phyloP scores from a whole-genome alignment of 805 yeast species.

The Candida qinlingensis region DNA sequence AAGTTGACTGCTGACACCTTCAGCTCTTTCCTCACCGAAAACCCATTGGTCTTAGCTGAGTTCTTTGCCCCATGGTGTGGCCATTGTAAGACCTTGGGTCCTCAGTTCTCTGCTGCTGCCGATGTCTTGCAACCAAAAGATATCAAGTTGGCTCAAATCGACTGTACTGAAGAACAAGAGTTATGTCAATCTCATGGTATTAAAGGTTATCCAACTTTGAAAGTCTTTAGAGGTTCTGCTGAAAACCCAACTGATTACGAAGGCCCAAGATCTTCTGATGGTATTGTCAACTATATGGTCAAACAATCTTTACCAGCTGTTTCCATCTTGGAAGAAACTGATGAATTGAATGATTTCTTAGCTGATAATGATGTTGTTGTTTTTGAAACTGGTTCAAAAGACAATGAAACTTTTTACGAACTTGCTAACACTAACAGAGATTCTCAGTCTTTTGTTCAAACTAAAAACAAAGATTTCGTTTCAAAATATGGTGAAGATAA shows the following conservation, averaged over 20 bases:
- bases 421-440: constrained; percentile 66
- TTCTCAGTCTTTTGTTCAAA: constrained; percentile 53
- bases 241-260: constrained; percentile 56
- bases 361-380: constrained; percentile 42
- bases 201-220: constrained; percentile 81
- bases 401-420: constrained; percentile 52
- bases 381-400: constrained; percentile 45
- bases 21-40: constrained; percentile 55
- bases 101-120: constrained; percentile 73
- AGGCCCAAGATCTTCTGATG: constrained; percentile 80
- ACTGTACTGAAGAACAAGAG: constrained; percentile 74
- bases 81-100: constrained; percentile 85
- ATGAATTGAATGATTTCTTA: constrained; percentile 46
- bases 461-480: constrained; percentile 31
- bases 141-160: constrained; percentile 75
- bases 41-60: constrained; percentile 80
- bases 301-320: constrained; percentile 81
- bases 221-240: constrained; percentile 53
- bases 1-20: constrained; percentile 66
- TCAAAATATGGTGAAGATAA: constrained; percentile 30
- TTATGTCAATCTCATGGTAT: constrained; percentile 64
- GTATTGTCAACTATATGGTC: constrained; percentile 73
- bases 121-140: constrained; percentile 52
- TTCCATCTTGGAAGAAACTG: constrained; percentile 39
- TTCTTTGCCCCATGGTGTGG: constrained; percentile 99